Conservation (phyloP, 2,329 filamentous ascomycete genomes). For the Volutella citrinella region DNA sequence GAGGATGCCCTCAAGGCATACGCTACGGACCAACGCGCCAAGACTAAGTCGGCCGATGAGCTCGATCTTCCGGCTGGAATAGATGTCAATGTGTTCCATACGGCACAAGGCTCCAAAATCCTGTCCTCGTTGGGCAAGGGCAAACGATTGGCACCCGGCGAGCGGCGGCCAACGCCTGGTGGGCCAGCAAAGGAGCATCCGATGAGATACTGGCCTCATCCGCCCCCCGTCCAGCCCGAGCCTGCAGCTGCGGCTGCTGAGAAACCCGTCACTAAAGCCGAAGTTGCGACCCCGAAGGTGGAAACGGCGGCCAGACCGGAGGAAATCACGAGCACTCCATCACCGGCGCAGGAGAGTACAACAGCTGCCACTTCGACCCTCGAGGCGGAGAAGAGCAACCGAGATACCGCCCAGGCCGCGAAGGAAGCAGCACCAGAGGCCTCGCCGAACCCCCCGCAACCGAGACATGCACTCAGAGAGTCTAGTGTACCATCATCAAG, state of each 20-base stretch:
- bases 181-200: slow-evolving; percentile 35
- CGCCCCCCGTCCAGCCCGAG: slow-evolving; percentile 16
- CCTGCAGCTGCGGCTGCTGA: neutral
- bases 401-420: slow-evolving; percentile 20
- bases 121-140: slow-evolving; percentile 35
- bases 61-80: slow-evolving; percentile 38
- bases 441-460: no score
- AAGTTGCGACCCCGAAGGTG: neutral
- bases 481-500: slow-evolving; percentile 88
- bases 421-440: no score
- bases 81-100: slow-evolving; percentile 49
- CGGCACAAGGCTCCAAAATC: slow-evolving; percentile 42
- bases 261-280: neutral
- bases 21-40: no score
- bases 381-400: slow-evolving; percentile 11
- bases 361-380: neutral
- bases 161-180: slow-evolving; percentile 10
- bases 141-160: slow-evolving; percentile 8
- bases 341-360: slow-evolving; percentile 3
- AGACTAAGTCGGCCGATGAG: slow-evolving; percentile 15
- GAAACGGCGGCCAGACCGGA: neutral
- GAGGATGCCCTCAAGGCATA: no score
- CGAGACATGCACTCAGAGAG: slow-evolving; percentile 78
- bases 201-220: slow-evolving; percentile 32
- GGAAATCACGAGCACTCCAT: no score